Conservation (phyloP, 129 eudicot genomes). For the Smallanthus sonchifolius region DNA sequence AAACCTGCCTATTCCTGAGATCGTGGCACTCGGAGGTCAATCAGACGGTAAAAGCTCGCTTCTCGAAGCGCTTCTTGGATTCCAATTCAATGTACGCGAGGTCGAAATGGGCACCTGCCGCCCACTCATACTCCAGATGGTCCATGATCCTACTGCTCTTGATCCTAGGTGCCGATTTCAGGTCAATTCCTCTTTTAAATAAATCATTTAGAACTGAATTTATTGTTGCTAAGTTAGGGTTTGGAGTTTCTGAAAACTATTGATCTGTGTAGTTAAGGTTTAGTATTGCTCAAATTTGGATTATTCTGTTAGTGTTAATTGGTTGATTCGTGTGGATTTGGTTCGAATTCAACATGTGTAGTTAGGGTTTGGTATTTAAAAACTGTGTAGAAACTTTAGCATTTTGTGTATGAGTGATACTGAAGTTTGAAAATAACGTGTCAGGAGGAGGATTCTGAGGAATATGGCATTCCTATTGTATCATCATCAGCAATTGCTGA, state of each 20-base stretch:
- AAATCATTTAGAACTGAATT: slow-evolving; percentile 33
- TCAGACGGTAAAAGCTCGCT: slow-evolving; percentile 97
- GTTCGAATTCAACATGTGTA: not conserved
- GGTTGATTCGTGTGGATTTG: not conserved
- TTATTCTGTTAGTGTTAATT: not conserved
- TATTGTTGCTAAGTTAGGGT: not conserved
- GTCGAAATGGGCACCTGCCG: slow-evolving; percentile 98
- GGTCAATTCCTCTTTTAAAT: slow-evolving; percentile 66
- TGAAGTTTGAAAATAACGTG: slow-evolving; percentile 10
- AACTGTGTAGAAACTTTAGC: not conserved
- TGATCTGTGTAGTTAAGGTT: not conserved
- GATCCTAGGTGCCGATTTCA: slow-evolving; percentile 93
- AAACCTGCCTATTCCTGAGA: slow-evolving; percentile 93
- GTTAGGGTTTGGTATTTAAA: not conserved
- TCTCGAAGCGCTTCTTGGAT: slow-evolving; percentile 91
- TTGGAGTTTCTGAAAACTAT: not conserved
- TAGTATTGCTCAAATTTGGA: not conserved
- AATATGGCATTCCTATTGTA: slow-evolving; percentile 67
- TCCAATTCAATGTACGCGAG: slow-evolving; percentile 88
- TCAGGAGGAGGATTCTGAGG: slow-evolving; percentile 95
- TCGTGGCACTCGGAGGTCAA: slow-evolving; percentile 92
- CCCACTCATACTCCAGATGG: slow-evolving; percentile 92
- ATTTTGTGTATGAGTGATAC: not conserved
- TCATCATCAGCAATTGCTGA: slow-evolving; percentile 70
- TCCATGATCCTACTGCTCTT: slow-evolving; percentile 73